Conservation (phyloP, 2,329 filamentous ascomycete genomes). For the Stagonosporopsis chrysanthemi region DNA sequence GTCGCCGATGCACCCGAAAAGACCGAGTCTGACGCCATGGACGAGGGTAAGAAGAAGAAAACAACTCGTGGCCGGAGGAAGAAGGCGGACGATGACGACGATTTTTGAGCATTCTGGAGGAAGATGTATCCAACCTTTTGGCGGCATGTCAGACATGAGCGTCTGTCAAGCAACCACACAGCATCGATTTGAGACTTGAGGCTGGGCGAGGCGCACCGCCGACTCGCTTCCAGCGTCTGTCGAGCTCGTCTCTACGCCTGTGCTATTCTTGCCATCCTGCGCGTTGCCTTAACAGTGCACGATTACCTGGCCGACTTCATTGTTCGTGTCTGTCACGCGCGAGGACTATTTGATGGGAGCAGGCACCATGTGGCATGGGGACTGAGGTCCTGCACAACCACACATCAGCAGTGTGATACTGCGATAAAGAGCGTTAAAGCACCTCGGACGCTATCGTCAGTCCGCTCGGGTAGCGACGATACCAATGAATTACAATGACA, state of each 20-base stretch:
- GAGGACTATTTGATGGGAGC: not conserved
- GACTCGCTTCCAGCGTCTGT: not conserved
- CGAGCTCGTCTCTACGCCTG: not conserved
- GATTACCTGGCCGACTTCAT: not conserved
- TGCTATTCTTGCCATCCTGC: not conserved
- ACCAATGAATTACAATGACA: constrained; percentile 14
- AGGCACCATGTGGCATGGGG: not conserved
- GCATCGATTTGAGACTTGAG: not conserved
- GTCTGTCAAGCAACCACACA: not conserved
- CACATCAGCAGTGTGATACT: not conserved
- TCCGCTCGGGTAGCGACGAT: constrained; percentile 6
- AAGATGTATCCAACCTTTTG: not conserved
- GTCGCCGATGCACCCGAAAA: constrained; percentile 71
- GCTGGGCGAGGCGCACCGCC: not conserved
- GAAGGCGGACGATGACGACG: constrained; percentile 49
- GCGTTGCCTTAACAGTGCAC: not conserved
- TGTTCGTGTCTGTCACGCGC: not conserved
- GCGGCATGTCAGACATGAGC: not conserved
- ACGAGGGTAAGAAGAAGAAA: constrained; percentile 56
- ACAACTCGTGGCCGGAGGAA: constrained; percentile 45
- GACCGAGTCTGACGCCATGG: constrained; percentile 54
- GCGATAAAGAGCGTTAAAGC: not conserved
- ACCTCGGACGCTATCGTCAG: not conserved
- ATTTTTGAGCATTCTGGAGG: constrained; percentile 33
- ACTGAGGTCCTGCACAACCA: not conserved